Evolutionary conservation across 352 stramenopile genomes (phyloP).

Genomic region (Phytopythium oedochilum): DNA sequence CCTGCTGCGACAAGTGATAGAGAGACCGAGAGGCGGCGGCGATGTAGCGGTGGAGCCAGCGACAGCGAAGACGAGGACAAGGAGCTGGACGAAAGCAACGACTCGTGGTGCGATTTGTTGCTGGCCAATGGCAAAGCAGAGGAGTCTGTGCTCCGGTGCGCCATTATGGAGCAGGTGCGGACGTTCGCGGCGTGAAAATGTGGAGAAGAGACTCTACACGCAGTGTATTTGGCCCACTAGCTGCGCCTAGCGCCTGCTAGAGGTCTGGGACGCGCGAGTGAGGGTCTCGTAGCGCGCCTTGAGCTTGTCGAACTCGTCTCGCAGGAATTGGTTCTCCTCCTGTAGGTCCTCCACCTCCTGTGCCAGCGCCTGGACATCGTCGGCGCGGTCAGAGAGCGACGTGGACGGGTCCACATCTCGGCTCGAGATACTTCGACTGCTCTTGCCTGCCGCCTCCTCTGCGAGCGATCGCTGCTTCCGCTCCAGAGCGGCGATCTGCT

Average conservation of each 20-base stretch:
- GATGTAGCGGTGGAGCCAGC: no score
- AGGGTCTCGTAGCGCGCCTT: constrained; percentile 52
- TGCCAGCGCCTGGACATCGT: constrained; percentile 8
- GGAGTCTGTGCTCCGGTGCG: constrained; percentile 27
- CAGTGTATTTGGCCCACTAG: no score
- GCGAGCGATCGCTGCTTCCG: constrained; percentile 9
- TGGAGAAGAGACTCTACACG: no score
- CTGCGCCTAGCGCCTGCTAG: neutral
- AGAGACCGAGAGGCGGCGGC: no score
- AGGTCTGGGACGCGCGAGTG: neutral
- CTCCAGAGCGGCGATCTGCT: constrained; percentile 48
- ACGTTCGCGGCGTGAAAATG: constrained; percentile 11
- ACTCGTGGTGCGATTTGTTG: constrained; percentile 18
- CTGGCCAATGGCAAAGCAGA: constrained; percentile 17
- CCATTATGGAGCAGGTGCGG: constrained; percentile 43
- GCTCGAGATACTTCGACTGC: neutral
- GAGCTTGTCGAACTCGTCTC: constrained; percentile 62
- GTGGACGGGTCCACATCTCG: neutral
- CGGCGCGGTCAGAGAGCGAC: neutral
- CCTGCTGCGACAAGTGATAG: no score
- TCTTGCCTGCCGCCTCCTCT: neutral
- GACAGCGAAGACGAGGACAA: neutral
- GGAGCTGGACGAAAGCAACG: constrained; percentile 6
- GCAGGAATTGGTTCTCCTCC: constrained; percentile 64
- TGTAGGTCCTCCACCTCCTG: constrained; percentile 49